Evolutionary conservation across 768 basidiomycete species (phyloP).

Genomic region (Pleurotus ostreatus): DNA sequence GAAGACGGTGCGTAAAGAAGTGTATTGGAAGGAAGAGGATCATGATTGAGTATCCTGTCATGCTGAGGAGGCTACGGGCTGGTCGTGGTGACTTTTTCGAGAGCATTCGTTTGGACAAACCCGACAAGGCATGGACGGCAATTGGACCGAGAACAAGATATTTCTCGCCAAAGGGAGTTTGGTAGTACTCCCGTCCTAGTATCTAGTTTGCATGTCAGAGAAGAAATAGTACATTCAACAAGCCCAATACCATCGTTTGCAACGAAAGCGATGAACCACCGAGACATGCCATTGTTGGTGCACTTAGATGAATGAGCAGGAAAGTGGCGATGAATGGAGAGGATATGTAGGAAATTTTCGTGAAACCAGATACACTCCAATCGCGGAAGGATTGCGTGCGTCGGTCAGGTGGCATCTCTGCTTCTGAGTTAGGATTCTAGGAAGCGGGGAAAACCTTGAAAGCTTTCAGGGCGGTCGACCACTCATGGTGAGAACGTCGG

Average conservation of each 20-base stretch:
- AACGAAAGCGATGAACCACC: slow-evolving; percentile 70
- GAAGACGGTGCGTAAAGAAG: slow-evolving; percentile 59
- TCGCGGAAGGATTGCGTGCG: too few species aligned
- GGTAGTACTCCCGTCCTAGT: slow-evolving; percentile 84
- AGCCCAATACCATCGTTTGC: slow-evolving; percentile 57
- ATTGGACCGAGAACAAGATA: slow-evolving; percentile 67
- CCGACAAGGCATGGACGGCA: slow-evolving; percentile 57
- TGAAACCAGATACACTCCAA: slow-evolving; percentile 28
- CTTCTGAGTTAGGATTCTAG: too few species aligned
- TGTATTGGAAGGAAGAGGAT: slow-evolving; percentile 65
- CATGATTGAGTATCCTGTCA: slow-evolving; percentile 61
- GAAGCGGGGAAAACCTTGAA: too few species aligned
- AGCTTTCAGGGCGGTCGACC: too few species aligned
- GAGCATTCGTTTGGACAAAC: slow-evolving; percentile 55
- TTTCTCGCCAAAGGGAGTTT: slow-evolving; percentile 63
- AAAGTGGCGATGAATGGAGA: slow-evolving; percentile 78
- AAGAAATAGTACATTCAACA: background rate
- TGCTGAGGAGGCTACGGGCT: slow-evolving; percentile 41
- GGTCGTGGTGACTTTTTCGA: slow-evolving; percentile 28
- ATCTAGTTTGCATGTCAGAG: slow-evolving; percentile 38
- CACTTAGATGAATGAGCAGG: slow-evolving; percentile 72
- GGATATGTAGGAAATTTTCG: slow-evolving; percentile 59
- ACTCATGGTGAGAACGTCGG: too few species aligned
- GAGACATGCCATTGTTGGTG: slow-evolving; percentile 66
- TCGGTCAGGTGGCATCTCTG: too few species aligned